Evolutionary conservation across 2,329 filamentous ascomycete genomes (phyloP).

Genomic region (Rhexocercosporidium sp.): DNA sequence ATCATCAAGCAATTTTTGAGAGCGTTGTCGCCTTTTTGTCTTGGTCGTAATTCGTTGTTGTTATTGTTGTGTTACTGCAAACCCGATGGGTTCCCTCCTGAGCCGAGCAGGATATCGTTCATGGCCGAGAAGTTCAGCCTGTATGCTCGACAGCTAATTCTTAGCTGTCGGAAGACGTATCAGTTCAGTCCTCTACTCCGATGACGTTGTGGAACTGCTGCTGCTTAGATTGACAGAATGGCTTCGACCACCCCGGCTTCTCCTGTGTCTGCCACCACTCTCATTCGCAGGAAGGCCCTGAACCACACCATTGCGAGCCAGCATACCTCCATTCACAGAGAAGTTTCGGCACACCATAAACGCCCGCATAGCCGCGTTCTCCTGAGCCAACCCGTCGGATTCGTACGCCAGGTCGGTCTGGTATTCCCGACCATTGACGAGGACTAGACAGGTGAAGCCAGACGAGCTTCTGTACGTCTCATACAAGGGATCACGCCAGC

Average conservation of each 20-base stretch:
- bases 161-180: conserved; percentile 36
- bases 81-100: conserved; percentile 21
- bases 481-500: conserved; percentile 91
- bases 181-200: conserved; percentile 37
- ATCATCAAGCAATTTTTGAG: conserved; percentile 34
- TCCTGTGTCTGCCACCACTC: conserved; percentile 40
- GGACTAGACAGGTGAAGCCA: conserved; percentile 87
- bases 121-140: conserved; percentile 26
- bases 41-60: conserved; percentile 34
- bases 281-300: conserved; percentile 63
- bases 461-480: conserved; percentile 75
- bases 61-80: conserved; percentile 16
- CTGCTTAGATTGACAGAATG: conserved; percentile 43
- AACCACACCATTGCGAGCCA: conserved; percentile 70
- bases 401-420: conserved; percentile 87
- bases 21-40: conserved; percentile 33
- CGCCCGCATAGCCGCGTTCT: conserved; percentile 92
- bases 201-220: conserved; percentile 43
- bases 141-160: conserved; percentile 33
- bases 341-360: conserved; percentile 99
- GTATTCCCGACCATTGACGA: conserved; percentile 97
- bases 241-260: conserved; percentile 37
- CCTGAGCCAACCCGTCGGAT: conserved; percentile 81
- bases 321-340: conserved; percentile 94
- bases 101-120: conserved; percentile 20